Evolutionary conservation across 208 protist species (phyloP).

Genomic region (Crithidia mellificae): DNA sequence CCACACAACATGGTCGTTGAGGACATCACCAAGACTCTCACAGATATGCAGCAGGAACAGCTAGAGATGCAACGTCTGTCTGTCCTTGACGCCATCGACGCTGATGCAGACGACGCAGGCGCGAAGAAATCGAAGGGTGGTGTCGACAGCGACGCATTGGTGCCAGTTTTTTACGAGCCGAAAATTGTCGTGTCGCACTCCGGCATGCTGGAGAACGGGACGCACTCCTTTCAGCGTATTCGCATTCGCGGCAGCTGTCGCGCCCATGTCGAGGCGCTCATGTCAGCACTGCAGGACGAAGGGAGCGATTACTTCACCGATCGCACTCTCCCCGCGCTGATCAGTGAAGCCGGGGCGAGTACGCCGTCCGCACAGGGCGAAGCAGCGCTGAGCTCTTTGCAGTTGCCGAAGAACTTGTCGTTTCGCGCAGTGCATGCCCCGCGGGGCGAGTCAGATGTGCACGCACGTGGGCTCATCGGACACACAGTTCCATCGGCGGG

Average conservation of each 20-base stretch:
- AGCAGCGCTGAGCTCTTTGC: neutral
- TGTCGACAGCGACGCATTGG: slow-evolving; percentile 22
- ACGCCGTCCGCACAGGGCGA: neutral
- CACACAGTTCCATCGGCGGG: slow-evolving; percentile 9
- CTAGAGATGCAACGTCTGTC: slow-evolving; percentile 73
- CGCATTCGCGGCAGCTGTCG: slow-evolving; percentile 85
- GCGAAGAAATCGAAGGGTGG: neutral
- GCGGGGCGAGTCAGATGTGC: neutral
- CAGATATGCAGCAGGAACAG: slow-evolving; percentile 68
- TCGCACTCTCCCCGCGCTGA: slow-evolving; percentile 24
- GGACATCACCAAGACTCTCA: slow-evolving; percentile 71
- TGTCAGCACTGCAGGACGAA: slow-evolving; percentile 46
- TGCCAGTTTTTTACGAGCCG: slow-evolving; percentile 86
- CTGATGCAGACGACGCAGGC: slow-evolving; percentile 16
- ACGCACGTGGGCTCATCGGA: slow-evolving; percentile 14
- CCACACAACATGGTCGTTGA: slow-evolving; percentile 85
- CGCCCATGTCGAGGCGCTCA: slow-evolving; percentile 75
- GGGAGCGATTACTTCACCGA: slow-evolving; percentile 66
- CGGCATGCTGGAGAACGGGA: slow-evolving; percentile 78
- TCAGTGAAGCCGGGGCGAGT: neutral
- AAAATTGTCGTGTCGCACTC: slow-evolving; percentile 81
- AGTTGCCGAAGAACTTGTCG: slow-evolving; percentile 36
- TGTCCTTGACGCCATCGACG: slow-evolving; percentile 47
- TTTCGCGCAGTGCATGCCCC: slow-evolving; percentile 22
- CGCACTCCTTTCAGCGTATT: slow-evolving; percentile 82